A percentile compares a stretch with the other conserved stretches of the same genome.
Evolutionary conservation across 192 early-diverging fungal species (phyloP).

Genomic region (Linnemannia hyalina): DNA sequence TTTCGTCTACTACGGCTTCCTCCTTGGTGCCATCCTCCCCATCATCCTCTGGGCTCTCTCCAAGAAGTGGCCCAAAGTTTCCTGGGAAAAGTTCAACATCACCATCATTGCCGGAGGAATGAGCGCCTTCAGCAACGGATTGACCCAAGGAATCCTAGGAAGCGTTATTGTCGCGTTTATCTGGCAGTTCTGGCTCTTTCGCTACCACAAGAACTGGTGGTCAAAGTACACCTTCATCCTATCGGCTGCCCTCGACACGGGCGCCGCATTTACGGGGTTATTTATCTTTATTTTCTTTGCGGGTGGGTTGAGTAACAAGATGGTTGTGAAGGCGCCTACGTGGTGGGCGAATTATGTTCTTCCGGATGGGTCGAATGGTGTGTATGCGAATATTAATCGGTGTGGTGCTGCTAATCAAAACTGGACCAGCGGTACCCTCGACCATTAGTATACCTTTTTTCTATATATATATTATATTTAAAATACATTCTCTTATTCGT

Average conservation of each 20-base stretch:
- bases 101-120: slow-evolving; percentile 62
- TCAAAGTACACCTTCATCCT: slow-evolving; percentile 76
- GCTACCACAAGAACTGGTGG: slow-evolving; percentile 65
- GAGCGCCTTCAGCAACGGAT: slow-evolving; percentile 61
- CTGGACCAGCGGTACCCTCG: background rate
- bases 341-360: slow-evolving; percentile 30
- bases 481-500: too few relatives aligned
- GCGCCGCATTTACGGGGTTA: slow-evolving; percentile 61
- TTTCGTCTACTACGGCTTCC: slow-evolving; percentile 48
- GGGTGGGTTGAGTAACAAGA: slow-evolving; percentile 51
- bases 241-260: slow-evolving; percentile 71
- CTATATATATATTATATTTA: too few relatives aligned
- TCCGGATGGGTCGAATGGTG: slow-evolving; percentile 1
- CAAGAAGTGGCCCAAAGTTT: slow-evolving; percentile 39
- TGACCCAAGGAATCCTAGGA: slow-evolving; percentile 31
- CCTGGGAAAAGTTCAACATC: slow-evolving; percentile 56
- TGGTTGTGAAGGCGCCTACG: background rate
- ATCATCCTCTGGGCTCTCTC: slow-evolving; percentile 66
- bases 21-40: slow-evolving; percentile 65
- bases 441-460: too few relatives aligned
- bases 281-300: slow-evolving; percentile 61
- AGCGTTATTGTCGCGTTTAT: slow-evolving; percentile 51
- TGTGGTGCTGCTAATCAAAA: slow-evolving; percentile 4
- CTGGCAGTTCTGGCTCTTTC: slow-evolving; percentile 63
- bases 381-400: slow-evolving; percentile 1